These are phyloP conservation scores for Pythium phragmiticola DNA, from an alignment of 352 stramenopile genomes.

Conservation along the genomic window DNA sequence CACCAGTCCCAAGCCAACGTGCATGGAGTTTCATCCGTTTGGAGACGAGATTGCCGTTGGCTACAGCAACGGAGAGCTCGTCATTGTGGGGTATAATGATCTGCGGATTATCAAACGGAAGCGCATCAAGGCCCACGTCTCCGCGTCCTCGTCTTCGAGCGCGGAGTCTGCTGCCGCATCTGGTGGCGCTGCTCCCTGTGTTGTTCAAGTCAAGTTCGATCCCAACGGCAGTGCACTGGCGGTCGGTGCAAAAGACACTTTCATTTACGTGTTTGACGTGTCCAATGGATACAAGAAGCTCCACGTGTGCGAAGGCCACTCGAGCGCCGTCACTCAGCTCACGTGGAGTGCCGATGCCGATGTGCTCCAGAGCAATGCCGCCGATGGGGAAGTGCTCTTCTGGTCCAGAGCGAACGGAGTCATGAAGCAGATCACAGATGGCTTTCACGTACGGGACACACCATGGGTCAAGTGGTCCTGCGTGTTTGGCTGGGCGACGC, in stretches of 20 bases:
- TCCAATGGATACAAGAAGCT: constrained; percentile 52
- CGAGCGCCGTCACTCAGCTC: constrained; percentile 76
- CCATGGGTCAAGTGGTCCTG: constrained; percentile 67
- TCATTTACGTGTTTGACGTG: constrained; percentile 60
- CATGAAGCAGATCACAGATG: constrained; percentile 64
- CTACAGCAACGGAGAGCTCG: constrained; percentile 48
- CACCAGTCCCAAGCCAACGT: constrained; percentile 34
- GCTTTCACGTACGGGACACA: constrained; percentile 54
- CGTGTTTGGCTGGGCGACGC: constrained; percentile 64
- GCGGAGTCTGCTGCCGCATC: constrained; percentile 4
- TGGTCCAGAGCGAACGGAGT: constrained; percentile 41
- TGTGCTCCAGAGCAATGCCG: constrained; percentile 80
- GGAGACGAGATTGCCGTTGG: constrained; percentile 54
- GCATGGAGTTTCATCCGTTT: constrained; percentile 54
- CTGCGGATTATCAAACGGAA: constrained; percentile 45
- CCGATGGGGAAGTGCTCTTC: constrained; percentile 61
- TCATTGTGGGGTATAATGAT: constrained; percentile 45
- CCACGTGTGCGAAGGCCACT: constrained; percentile 74
- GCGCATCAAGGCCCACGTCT: constrained; percentile 33
- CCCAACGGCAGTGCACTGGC: constrained; percentile 47
- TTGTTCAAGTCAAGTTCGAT: constrained; percentile 56
- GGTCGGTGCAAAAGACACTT: constrained; percentile 58
- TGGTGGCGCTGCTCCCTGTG: constrained; percentile 8
- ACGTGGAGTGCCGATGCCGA: constrained; percentile 85
- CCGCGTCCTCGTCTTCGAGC: neutral